Evolutionary conservation across 140 eudicot species (phyloP).

Genomic region (Oenanthe javanica): DNA sequence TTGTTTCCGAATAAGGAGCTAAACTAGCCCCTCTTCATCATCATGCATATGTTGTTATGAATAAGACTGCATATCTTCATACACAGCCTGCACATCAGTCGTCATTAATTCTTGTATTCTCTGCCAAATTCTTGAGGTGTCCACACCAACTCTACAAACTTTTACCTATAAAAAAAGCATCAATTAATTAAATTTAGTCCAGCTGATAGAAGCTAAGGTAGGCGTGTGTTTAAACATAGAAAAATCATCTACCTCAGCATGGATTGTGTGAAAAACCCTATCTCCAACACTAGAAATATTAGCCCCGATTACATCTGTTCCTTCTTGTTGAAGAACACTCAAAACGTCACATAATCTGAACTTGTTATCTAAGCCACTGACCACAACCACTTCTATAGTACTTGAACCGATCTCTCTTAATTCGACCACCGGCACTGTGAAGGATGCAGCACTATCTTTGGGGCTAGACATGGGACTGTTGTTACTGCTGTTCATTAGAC

Average conservation of each 20-base stretch:
- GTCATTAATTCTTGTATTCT: conserved; percentile 7
- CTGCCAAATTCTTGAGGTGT: conserved; percentile 4
- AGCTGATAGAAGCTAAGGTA: no score
- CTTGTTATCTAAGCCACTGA: conserved; percentile 15
- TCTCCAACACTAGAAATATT: not conserved
- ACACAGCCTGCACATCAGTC: not conserved
- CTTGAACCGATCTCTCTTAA: conserved; percentile 19
- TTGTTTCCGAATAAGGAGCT: not conserved
- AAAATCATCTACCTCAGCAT: not conserved
- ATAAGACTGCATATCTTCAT: not conserved
- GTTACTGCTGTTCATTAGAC: not conserved
- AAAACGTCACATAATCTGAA: conserved; percentile 18
- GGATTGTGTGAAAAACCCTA: conserved; percentile 16
- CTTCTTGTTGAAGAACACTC: conserved; percentile 23
- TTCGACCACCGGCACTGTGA: conserved; percentile 16
- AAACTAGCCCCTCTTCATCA: not conserved
- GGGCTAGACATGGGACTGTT: not conserved
- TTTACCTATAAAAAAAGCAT: not conserved
- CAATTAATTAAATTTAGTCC: not conserved
- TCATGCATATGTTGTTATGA: not conserved
- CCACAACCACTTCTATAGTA: conserved; percentile 20
- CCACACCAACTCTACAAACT: conserved; percentile 16
- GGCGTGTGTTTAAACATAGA: not conserved
- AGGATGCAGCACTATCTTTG: not conserved
- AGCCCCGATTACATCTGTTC: conserved; percentile 20